Evolutionary conservation across 2,329 filamentous ascomycete species (phyloP), one percentile per base, ranked within the genome.

Genomic region (Ramularia collo-cygni): DNA sequence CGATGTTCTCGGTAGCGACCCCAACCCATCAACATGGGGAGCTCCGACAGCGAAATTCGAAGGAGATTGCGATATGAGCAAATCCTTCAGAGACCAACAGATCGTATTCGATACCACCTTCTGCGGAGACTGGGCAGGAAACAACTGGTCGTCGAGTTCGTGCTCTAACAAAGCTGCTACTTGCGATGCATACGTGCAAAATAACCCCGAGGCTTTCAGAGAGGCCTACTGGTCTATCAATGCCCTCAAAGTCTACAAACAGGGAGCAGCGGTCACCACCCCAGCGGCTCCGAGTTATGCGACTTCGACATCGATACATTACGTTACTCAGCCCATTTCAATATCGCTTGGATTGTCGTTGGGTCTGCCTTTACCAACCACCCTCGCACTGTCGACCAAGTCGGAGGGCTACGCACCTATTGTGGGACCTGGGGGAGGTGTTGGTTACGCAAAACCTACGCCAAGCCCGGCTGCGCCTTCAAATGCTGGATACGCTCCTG

Each of bases 61-160:
- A 29, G 61, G 63, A 12, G 51, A 43, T 21, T 68, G 64, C 41
- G 48, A 63, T 27, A 60, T 67, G 37, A 38, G 58, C 42, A 36
- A 38, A 9, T 43, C 58, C 12, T 64, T 68, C 52, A 52, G 34
- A 2, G 47, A 63, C 33, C 58, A 64, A 33, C 41, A 54, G 9
- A 66, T 75, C 17, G 77, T 74, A 5, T 88, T 93, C 70, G 92
- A 92, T 63, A 66, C 66, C 16, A 72, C 61, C 12, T 67, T 66
- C 48, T 68, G 65, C 42, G 65, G 65, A 24, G 57, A 62, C 35
- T 66, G 59, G 58, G 63, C 63, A 5, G 62, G 61, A 26, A 53
- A 52, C 15, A 48, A 55, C 7, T 63, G 59, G 53, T 40, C 42
- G 8, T 46, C 39, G 27, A 48, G 53, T 27, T 43, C 47, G 1